Percentiles rank a stretch among this genome's conserved stretches.
Conservation (phyloP, 371 early-diverging fungal species). For the Dentiscutata heterogama region DNA sequence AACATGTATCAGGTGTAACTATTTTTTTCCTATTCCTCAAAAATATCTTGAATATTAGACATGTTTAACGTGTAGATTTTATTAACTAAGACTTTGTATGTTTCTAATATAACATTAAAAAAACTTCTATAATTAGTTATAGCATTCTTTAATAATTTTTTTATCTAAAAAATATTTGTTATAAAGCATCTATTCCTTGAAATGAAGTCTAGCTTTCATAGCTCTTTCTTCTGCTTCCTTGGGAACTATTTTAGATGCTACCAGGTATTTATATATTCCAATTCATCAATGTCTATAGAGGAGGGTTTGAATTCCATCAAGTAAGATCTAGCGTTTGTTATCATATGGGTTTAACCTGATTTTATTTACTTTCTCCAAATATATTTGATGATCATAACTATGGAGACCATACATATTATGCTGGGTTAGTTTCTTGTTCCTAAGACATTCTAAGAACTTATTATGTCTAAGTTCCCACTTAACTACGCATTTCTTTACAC, state of each 20-base stretch:
- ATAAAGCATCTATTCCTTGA: too few relatives aligned
- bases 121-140: not conserved
- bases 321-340: too few relatives aligned
- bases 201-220: too few relatives aligned
- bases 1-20: too few relatives aligned
- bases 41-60: too few relatives aligned
- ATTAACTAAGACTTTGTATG: too few relatives aligned
- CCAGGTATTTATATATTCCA: constrained; percentile 7
- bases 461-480: constrained; percentile 35
- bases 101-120: too few relatives aligned
- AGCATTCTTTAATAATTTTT: not conserved
- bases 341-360: constrained; percentile 36
- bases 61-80: too few relatives aligned
- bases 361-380: constrained; percentile 33
- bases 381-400: too few relatives aligned
- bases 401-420: too few relatives aligned
- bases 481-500: constrained; percentile 37
- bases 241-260: constrained; percentile 21
- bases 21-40: not conserved
- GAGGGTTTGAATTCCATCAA: constrained; percentile 33
- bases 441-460: constrained; percentile 37
- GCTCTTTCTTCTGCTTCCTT: constrained; percentile 40
- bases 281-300: constrained; percentile 25
- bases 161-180: not conserved
- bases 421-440: too few relatives aligned